Evolutionary conservation across 192 early-diverging fungal genomes (phyloP), one percentile per base, ranked within the genome.

Genomic region (Coemansia sp.): DNA sequence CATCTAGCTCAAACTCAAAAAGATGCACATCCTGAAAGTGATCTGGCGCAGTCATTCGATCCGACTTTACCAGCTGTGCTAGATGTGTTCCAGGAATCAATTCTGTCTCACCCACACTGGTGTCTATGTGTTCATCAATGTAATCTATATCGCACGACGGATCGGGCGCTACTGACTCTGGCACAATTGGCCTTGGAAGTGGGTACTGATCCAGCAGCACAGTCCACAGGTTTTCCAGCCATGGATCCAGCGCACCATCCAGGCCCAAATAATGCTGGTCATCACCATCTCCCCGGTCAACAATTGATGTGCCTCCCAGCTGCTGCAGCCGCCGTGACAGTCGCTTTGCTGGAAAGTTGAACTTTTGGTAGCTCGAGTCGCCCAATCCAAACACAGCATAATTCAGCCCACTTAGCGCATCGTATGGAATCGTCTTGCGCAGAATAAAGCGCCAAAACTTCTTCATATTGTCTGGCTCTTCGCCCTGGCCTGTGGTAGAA

Each of bases 1-100:
- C 67, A 14, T 68, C 70, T 7, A 85, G 64, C 23, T 61, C 55
- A n/a, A 96, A 83, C 37, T 77, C 85, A 6, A 97, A 61, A 63
- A 90, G 91, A 17, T 93, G 83, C n/a, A 98, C 92, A 72, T 97
- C 94, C 76, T 97, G 95, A 70, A 93, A 94, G 67, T 97, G 95
- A 37, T 88, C 86, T 2, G 44, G 17, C 1, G 87, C 64, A 0
- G 95, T 95, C 23, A 97, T 82, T 9, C 93, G 74, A 42, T 84
- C 67, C 60, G 92, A 91, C 8, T 52, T 42, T n/a, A 68, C 52
- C 23, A 90, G 60, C 34, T 44, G 61, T 11, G 70, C 58, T 0
- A 17, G 12, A 17, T 48, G 18, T 15, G n/a, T 48, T 8, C 46
- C 46, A 48, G 12, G n/a, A 18, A 18, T 20, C 46, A 48, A 3